These are phyloP conservation scores for Talaromyces sp. DNA, from an alignment of 2,329 filamentous ascomycete species.

Conservation along the genomic window DNA sequence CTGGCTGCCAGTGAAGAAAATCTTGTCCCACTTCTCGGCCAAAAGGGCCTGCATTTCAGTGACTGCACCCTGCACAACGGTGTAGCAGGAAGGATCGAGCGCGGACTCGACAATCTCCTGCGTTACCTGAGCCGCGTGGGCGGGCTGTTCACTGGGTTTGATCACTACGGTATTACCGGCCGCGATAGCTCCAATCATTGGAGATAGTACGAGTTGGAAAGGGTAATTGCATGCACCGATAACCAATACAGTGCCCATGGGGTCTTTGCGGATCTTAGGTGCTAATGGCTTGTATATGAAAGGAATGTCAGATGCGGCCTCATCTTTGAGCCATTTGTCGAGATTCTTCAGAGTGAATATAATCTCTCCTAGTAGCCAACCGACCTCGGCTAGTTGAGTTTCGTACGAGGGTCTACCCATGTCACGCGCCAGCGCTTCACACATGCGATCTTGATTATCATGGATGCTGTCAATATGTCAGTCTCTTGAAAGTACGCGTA, in stretches of 20 bases:
- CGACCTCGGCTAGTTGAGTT: slow-evolving; percentile 68
- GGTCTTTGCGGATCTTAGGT: slow-evolving; percentile 80
- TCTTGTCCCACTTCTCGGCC: slow-evolving; percentile 93
- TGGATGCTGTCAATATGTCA: slow-evolving; percentile 49
- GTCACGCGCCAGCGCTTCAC: slow-evolving; percentile 73
- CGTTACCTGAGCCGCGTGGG: slow-evolving; percentile 71
- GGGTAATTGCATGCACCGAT: slow-evolving; percentile 96
- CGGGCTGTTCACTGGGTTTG: slow-evolving; percentile 84
- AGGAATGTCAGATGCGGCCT: slow-evolving; percentile 67
- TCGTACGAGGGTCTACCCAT: slow-evolving; percentile 76
- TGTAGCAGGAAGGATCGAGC: slow-evolving; percentile 74
- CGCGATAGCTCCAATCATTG: slow-evolving; percentile 83
- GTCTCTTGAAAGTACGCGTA: not conserved
- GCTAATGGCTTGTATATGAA: slow-evolving; percentile 65
- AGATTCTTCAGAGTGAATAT: slow-evolving; percentile 74
- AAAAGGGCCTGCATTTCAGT: slow-evolving; percentile 78
- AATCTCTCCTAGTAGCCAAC: slow-evolving; percentile 77
- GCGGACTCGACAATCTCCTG: slow-evolving; percentile 71
- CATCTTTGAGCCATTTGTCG: slow-evolving; percentile 78
- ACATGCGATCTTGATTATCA: slow-evolving; percentile 70
- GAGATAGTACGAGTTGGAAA: slow-evolving; percentile 72
- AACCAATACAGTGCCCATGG: slow-evolving; percentile 75
- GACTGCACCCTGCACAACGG: slow-evolving; percentile 74
- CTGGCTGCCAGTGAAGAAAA: slow-evolving; percentile 87
- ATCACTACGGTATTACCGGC: slow-evolving; percentile 86